Evolutionary conservation across 345 rosid genomes (phyloP).

Genomic region (Eucalyptus coolabah): DNA sequence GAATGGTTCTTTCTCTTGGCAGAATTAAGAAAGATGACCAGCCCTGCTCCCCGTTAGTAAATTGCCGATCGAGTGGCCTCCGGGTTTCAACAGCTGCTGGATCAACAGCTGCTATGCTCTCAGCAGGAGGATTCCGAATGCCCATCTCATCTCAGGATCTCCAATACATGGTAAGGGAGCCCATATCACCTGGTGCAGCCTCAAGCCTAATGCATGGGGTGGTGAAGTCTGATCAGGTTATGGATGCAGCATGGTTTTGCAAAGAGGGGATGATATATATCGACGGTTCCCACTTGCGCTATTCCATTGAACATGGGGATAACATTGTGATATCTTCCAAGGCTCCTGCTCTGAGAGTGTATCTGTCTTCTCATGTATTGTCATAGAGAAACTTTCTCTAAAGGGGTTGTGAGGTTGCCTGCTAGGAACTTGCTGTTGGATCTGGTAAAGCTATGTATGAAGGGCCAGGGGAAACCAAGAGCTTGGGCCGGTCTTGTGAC

Average conservation of each 20-base stretch:
- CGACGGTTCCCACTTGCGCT: conserved; percentile 61
- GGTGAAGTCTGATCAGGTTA: conserved; percentile 34
- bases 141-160: conserved; percentile 56
- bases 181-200: conserved; percentile 40
- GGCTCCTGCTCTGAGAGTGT: conserved; percentile 58
- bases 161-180: conserved; percentile 90
- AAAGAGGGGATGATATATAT: conserved; percentile 62
- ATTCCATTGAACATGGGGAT: conserved; percentile 55
- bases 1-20: neutral
- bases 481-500: conserved; percentile 3
- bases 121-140: conserved; percentile 81
- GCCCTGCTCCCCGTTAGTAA: conserved; percentile 26
- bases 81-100: conserved; percentile 91
- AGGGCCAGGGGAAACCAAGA: neutral
- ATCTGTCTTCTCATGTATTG: conserved; percentile 28
- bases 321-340: conserved; percentile 42
- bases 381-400: neutral
- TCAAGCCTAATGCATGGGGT: conserved; percentile 51
- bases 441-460: conserved; percentile 14
- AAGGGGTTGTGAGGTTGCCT: neutral
- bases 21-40: conserved; percentile 43
- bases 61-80: conserved; percentile 82
- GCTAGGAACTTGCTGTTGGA: conserved; percentile 7
- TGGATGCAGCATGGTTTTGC: conserved; percentile 58
- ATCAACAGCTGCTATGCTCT: conserved; percentile 88